phyloP scores from a whole-genome alignment of 495 filamentous ascomycete species.

The Jackrogersella multiformis region DNA sequence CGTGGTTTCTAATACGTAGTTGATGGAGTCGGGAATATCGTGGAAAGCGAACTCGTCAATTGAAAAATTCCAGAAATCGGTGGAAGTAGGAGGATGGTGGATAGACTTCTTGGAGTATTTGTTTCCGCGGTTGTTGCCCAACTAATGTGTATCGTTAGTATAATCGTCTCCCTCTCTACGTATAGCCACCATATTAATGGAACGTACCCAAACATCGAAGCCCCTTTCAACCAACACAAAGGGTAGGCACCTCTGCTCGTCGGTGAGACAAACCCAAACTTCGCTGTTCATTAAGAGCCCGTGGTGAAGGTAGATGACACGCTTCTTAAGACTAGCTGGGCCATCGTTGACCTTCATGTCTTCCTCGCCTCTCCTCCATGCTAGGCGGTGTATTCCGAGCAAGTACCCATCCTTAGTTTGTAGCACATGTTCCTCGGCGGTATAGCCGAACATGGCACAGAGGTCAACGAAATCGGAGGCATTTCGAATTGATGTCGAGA shows the following conservation, averaged over 20 bases:
- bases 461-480: slow-evolving; percentile 93
- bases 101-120: slow-evolving; percentile 97
- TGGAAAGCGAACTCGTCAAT: slow-evolving; percentile 98
- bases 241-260: slow-evolving; percentile 83
- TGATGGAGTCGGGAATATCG: slow-evolving; percentile 94
- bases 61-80: slow-evolving; percentile 93
- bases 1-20: slow-evolving; percentile 88
- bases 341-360: slow-evolving; percentile 76
- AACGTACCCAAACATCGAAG: slow-evolving; percentile 92
- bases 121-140: slow-evolving; percentile 97
- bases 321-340: slow-evolving; percentile 74
- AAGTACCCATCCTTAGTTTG: slow-evolving; percentile 95
- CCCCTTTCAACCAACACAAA: slow-evolving; percentile 91
- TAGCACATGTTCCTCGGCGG: slow-evolving; percentile 93
- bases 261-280: slow-evolving; percentile 94
- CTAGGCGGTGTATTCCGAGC: slow-evolving; percentile 86
- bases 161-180: neutral
- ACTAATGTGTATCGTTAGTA: slow-evolving; percentile 51
- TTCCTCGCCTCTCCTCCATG: slow-evolving; percentile 83
- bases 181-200: neutral
- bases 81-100: slow-evolving; percentile 73
- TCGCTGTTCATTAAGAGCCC: slow-evolving; percentile 98
- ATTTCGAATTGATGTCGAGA: slow-evolving; percentile 64
- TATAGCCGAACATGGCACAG: slow-evolving; percentile 87
- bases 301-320: slow-evolving; percentile 94